These are phyloP conservation scores for Helotiales sp. DNA, from an alignment of 2,329 filamentous ascomycete species.

Conservation along the genomic window DNA sequence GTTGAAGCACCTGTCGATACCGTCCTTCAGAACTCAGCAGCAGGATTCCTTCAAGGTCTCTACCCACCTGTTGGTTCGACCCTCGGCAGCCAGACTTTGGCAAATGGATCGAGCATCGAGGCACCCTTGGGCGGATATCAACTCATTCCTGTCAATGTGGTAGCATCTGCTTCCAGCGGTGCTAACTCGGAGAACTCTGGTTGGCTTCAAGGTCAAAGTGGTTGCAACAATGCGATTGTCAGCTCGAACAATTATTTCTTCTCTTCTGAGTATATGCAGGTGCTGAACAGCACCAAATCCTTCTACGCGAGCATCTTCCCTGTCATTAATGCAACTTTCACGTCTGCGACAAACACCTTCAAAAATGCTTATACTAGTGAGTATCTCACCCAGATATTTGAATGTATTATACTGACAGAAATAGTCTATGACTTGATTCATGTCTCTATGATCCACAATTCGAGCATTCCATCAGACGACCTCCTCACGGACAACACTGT, in stretches of 20 bases:
- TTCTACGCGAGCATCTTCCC: constrained; percentile 59
- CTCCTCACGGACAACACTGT: constrained; percentile 62
- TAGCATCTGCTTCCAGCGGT: constrained; percentile 52
- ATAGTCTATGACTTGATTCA: constrained; percentile 61
- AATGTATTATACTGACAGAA: constrained; percentile 4
- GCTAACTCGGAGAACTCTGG: constrained; percentile 55
- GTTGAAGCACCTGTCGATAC: constrained; percentile 72
- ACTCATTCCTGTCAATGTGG: constrained; percentile 71
- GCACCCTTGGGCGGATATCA: constrained; percentile 80
- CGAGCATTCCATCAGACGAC: constrained; percentile 55
- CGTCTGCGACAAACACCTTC: constrained; percentile 47
- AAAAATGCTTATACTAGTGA: constrained; percentile 63
- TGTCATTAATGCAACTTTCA: constrained; percentile 54
- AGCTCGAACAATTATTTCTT: constrained; percentile 56
- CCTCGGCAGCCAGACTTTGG: constrained; percentile 59
- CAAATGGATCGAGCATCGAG: constrained; percentile 66
- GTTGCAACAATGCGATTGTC: constrained; percentile 54
- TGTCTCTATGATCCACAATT: constrained; percentile 60
- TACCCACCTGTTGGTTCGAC: constrained; percentile 72
- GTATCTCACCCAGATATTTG: constrained; percentile 24
- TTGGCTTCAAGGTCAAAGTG: constrained; percentile 60
- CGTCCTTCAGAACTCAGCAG: constrained; percentile 78
- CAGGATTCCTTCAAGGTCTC: constrained; percentile 79
- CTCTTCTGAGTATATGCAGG: constrained; percentile 46
- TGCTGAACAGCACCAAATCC: constrained; percentile 52